phyloP scores from a whole-genome alignment of 1,284 basidiomycete species.

The Apiotrichum laibachii region DNA sequence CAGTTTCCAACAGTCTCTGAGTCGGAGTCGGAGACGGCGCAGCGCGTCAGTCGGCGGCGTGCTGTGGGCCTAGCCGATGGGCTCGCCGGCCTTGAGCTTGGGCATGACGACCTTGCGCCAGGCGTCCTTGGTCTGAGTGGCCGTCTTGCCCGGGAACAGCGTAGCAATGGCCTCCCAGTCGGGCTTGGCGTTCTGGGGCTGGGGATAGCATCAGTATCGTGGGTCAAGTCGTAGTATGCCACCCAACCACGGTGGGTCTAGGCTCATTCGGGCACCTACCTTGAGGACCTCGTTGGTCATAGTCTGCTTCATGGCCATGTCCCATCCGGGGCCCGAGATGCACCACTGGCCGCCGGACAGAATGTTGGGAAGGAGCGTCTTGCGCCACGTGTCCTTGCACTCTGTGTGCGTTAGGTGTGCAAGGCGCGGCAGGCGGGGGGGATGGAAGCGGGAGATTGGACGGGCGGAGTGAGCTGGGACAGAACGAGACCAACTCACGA shows the following conservation, averaged over 20 bases:
- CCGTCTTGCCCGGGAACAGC: slow-evolving; percentile 19
- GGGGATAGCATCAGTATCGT: too few species aligned
- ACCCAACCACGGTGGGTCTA: neutral
- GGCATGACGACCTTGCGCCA: slow-evolving; percentile 40
- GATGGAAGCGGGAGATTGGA: neutral
- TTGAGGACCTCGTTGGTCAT: slow-evolving; percentile 19
- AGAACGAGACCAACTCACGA: slow-evolving; percentile 12
- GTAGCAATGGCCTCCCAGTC: slow-evolving; percentile 22
- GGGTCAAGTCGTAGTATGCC: too few species aligned
- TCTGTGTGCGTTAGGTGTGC: slow-evolving; percentile 18
- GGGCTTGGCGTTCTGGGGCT: slow-evolving; percentile 26
- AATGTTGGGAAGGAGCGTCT: slow-evolving; percentile 28
- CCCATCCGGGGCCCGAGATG: slow-evolving; percentile 15
- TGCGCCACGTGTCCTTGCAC: slow-evolving; percentile 39
- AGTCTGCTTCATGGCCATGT: slow-evolving; percentile 21
- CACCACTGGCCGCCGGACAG: slow-evolving; percentile 28
- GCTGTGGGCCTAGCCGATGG: slow-evolving; percentile 16
- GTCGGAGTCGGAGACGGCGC: too few species aligned
- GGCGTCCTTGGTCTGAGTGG: slow-evolving; percentile 33
- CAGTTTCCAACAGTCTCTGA: too few species aligned
- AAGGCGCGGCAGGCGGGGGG: neutral
- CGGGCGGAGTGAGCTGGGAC: neutral
- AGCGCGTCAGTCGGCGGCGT: too few species aligned
- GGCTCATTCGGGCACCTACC: slow-evolving; percentile 9
- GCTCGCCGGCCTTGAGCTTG: slow-evolving; percentile 28